Conservation (phyloP, 441 rosid species). For the Corymbia calophylla region DNA sequence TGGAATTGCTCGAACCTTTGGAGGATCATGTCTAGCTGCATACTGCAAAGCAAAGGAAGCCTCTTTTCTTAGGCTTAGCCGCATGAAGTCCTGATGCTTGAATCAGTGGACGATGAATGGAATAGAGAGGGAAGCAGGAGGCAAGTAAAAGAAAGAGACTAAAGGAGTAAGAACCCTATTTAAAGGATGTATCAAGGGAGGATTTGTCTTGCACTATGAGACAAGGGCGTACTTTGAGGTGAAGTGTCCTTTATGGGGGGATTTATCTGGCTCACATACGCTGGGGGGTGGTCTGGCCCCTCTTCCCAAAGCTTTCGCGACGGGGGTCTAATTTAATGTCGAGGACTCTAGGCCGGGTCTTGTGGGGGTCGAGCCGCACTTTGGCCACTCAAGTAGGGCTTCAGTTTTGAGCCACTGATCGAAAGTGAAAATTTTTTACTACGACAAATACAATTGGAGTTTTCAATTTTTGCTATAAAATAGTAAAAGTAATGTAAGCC, state of each 20-base stretch:
- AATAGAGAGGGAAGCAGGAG: not conserved
- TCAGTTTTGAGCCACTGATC: slow-evolving; percentile 37
- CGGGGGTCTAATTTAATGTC: not conserved
- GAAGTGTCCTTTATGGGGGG: not conserved
- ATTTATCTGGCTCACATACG: not conserved
- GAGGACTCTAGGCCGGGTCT: not conserved
- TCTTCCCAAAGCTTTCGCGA: not conserved
- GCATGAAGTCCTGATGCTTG: not conserved
- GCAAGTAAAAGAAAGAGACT: not conserved
- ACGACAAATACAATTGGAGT: not conserved
- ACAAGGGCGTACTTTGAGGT: not conserved
- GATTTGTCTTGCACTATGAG: not conserved
- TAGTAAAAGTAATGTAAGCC: not conserved
- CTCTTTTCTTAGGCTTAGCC: not conserved
- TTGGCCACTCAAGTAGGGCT: not conserved
- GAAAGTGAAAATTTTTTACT: slow-evolving; percentile 44
- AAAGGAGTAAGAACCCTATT: not conserved
- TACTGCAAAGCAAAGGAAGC: not conserved
- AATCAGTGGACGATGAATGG: not conserved
- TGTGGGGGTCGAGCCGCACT: not conserved
- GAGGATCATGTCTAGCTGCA: not conserved
- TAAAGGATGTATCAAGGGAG: not conserved
- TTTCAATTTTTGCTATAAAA: not conserved
- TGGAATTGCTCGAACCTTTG: not conserved
- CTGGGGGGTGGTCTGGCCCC: not conserved